These are phyloP conservation scores for Ormosia semicastrata DNA, from an alignment of 306 rosid species.

Conservation along the genomic window DNA sequence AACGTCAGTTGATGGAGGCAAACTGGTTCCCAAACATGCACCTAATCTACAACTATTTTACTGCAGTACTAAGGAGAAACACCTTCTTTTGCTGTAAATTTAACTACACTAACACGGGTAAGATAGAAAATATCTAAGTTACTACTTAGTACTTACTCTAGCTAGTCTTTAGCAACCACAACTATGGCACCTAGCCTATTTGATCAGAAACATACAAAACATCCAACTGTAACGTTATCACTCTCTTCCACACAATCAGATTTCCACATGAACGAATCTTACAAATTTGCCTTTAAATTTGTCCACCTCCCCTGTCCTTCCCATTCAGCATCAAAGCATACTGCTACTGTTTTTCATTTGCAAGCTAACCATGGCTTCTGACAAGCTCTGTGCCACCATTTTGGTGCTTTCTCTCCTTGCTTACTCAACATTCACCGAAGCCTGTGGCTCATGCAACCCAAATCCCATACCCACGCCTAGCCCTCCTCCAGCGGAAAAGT, in stretches of 20 bases:
- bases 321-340: constrained; percentile 5
- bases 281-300: constrained; percentile 50
- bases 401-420: constrained; percentile 52
- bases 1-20: no score
- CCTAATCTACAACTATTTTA: neutral
- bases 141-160: neutral
- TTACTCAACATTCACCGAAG: constrained; percentile 38
- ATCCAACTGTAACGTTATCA: constrained; percentile 38
- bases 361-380: constrained; percentile 47
- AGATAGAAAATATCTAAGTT: neutral
- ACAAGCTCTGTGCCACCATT: constrained; percentile 46
- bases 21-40: no score
- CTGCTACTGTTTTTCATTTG: neutral
- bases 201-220: constrained; percentile 46
- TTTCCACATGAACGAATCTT: constrained; percentile 34
- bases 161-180: neutral
- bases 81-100: neutral
- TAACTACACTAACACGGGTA: neutral
- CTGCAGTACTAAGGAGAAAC: neutral
- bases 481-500: constrained; percentile 11
- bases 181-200: neutral
- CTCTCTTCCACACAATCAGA: constrained; percentile 49
- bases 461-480: constrained; percentile 16
- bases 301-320: constrained; percentile 11
- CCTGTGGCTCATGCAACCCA: constrained; percentile 43